Conservation (phyloP, 495 filamentous ascomycete genomes). For the Trichodelitschia bisporula region DNA sequence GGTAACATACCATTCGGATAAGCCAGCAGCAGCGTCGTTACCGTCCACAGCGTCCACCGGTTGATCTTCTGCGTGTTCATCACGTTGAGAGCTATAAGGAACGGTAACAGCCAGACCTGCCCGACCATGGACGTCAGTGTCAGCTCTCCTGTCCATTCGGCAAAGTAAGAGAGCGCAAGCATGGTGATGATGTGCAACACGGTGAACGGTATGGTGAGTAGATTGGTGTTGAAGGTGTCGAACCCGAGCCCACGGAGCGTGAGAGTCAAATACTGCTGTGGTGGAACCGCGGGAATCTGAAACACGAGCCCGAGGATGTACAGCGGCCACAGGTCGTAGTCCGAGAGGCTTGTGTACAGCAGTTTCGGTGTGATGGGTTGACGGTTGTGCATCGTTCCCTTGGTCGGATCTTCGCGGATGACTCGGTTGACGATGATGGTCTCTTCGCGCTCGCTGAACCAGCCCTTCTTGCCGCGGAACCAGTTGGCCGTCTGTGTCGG, state of each 20-base stretch:
- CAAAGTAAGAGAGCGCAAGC: conserved; percentile 16
- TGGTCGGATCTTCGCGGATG: conserved; percentile 44
- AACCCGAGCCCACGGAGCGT: conserved; percentile 35
- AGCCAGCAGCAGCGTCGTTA: conserved; percentile 27
- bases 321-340: conserved; percentile 39
- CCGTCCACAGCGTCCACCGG: conserved; percentile 26
- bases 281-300: conserved; percentile 27
- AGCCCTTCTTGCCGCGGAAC: conserved; percentile 46
- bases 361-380: conserved; percentile 31
- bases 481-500: conserved; percentile 44
- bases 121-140: conserved; percentile 24
- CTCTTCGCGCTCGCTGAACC: conserved; percentile 30
- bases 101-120: conserved; percentile 30
- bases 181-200: conserved; percentile 4
- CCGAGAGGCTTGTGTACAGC: conserved; percentile 32
- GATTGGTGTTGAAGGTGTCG: conserved; percentile 38
- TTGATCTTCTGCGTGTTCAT: conserved; percentile 13
- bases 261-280: conserved; percentile 34
- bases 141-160: conserved; percentile 26
- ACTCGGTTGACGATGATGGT: conserved; percentile 51
- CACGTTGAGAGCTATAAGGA: conserved; percentile 25
- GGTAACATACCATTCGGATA: conserved; percentile 36
- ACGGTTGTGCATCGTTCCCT: conserved; percentile 31
- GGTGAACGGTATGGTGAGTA: conserved; percentile 34
- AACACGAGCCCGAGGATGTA: conserved; percentile 36